Base-by-base conservation (phyloP, 2,329 filamentous ascomycete genomes). In the Penicillium digitatum region DNA sequence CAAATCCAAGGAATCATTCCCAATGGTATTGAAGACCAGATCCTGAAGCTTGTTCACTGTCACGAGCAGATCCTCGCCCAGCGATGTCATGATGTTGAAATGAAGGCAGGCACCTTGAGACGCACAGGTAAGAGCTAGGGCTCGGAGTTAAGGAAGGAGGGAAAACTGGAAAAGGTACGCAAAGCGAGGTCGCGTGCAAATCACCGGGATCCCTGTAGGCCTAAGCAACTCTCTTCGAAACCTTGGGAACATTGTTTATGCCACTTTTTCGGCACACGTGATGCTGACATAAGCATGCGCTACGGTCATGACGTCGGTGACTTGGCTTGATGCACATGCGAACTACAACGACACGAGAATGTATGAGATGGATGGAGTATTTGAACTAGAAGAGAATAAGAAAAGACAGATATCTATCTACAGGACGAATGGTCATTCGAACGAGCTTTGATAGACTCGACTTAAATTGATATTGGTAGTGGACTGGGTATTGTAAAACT, bases 31-130 rank as follows among this genome's bases (percentile, higher is more conserved):
- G 81, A 99, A 99, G 70, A 99, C 94, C 71, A 99, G 79, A 76
- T 97, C 94, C 77, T 99, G 94, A 70, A 99, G 82, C 81, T 95
- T 95, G 82, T 99, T 99, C 79, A 99, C 94, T 62, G 91, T 95
- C 66, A 85, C 86, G 73, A 99, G 85, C 76, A 99, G 81, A 77
- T 99, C 92, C 77, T 99, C 94, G 72, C 94, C 93, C 69, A 99
- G 86, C 70, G 93, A 86, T 72, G 94, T 89, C 94, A 97, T 99
- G n/a, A 61, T 72, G 51, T 38, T 18, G 43, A 34, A 40, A 14
- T 6, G 29, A 44, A 50, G 39, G 40, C 26, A 31, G 49, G 26
- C 18, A 50, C 47, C 32, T 34, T 10, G 24, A 12, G 22, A 27
- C 12, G 7, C 43, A 43, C 24, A 29, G 40, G 40, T n/a, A 24